Evolutionary conservation across 2,329 filamentous ascomycete species (phyloP), one percentile per base, ranked within the genome.

Genomic region (Hymenoscyphus scutula): DNA sequence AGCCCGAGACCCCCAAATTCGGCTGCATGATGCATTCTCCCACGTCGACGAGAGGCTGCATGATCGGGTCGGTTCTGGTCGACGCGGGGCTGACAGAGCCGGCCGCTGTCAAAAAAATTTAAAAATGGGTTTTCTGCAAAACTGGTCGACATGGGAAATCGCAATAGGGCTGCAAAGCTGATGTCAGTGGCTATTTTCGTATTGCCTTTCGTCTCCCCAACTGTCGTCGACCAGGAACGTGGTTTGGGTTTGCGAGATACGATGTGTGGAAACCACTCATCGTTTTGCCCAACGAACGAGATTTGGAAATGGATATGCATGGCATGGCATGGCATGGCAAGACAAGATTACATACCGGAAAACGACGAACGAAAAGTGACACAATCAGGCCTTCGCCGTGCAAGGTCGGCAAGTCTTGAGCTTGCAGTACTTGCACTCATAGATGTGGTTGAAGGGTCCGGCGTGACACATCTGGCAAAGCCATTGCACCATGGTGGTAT

Each of bases 391-490:
- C 57, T 74, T 74, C 65, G 68, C 70, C 37, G 70, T 68, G 56
- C 87, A 89, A 29, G 79, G 76, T 59, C 84, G 79, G 74, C 87
- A 89, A 32, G 83, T 81, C 75, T 89, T 86, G 58, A 88, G 76
- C 74, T 86, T 86, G 82, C 87, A 90, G 73, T 87, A 88, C 65
- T 81, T 79, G 77, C 87, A 90, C 74, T 89, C 85, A 67, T 83
- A 89, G 70, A 90, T 89, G 75, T 82, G 83, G 84, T 85, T 89
- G 75, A 86, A 83, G 58, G 86, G 86, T 1, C 86, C 86, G 1
- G 82, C 83, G 64, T 85, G 82, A 73, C 87, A 89, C 70, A 87
- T 76, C 63, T 83, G 81, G 78, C 87, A 90, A 58, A 80, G 79
- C 86, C 86, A 90, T 73, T 87, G 82, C 61, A 90, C 80, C 60